Evolutionary conservation across 164 flowering plant genomes (phyloP), one percentile per base, ranked within the genome.

Genomic region (Taxillus chinensis): DNA sequence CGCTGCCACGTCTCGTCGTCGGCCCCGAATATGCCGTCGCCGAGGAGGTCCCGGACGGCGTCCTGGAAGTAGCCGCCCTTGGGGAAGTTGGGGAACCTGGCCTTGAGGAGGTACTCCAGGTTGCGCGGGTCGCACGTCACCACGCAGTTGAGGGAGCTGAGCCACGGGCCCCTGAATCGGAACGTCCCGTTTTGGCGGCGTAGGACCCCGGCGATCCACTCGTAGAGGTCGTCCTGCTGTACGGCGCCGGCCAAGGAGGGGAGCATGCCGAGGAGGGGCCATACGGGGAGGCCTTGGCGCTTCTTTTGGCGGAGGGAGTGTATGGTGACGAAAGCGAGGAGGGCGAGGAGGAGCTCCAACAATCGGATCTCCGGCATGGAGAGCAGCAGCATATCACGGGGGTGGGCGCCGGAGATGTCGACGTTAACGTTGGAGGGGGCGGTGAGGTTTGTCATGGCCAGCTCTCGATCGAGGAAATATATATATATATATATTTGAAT

Each of bases 201-300:
- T 14, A 90, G 75, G 0, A 84, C 70, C 3, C 57, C 77, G 4
- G 95, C 51, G 5, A 88, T 59, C 96, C 92, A 90, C 57, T 90
- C 95, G 46, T 93, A 89, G 63, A 78, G 14, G 70, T 89, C 59
- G 9, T 12, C 50, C 2, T 70, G 74, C 2, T 70, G 74, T 3
- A 86, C 61, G 3, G 74, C 95, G 3, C 54, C 1, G 27, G 78
- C 13, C 67, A 90, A 55, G 0, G 97, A 88, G 4, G 97, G 97
- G 7, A 87, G 57, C 96, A 90, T 93, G 0, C 99, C 96, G 8
- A 93, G 50, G 16, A 93, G 27, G 0, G 99, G 99, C 99, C 99
- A 90, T 2, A 75, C 70, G 1, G 95, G 80, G 7, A 90, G 73
- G 14, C 98, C 98, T 0, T 80, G 74, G 1, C 63, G 73, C 53